These are phyloP conservation scores for Leucocoprinus leucothites DNA, from an alignment of 768 basidiomycete species.

Conservation along the genomic window DNA sequence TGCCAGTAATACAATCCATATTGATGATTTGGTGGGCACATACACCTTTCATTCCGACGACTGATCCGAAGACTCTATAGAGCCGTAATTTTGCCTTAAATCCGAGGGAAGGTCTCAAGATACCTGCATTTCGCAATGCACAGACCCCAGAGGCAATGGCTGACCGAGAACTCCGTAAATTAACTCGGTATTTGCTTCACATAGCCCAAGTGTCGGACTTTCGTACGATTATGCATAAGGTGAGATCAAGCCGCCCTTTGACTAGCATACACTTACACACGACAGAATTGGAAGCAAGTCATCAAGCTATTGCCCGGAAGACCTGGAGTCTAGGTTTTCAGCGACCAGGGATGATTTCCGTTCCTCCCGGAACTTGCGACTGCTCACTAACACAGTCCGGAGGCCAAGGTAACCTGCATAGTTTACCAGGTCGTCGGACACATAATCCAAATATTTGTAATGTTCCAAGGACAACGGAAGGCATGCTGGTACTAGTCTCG, in stretches of 20 bases:
- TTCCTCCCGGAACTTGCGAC: neutral
- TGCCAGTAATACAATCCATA: conserved; percentile 76
- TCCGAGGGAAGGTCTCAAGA: conserved; percentile 79
- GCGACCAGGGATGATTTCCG: neutral
- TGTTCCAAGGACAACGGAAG: too few relatives aligned
- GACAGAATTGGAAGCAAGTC: conserved; percentile 50
- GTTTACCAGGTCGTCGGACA: too few relatives aligned
- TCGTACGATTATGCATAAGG: conserved; percentile 63
- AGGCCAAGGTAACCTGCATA: neutral
- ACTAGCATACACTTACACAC: neutral
- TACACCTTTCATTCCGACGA: neutral
- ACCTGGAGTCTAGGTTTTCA: neutral
- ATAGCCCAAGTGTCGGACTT: conserved; percentile 63
- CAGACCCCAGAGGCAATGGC: conserved; percentile 60
- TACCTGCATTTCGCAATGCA: conserved; percentile 77
- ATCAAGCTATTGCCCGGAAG: conserved; percentile 34
- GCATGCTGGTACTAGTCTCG: too few relatives aligned
- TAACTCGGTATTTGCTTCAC: conserved; percentile 63
- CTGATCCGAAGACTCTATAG: conserved; percentile 26
- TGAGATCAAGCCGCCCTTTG: conserved; percentile 24
- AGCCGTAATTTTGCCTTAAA: conserved; percentile 88
- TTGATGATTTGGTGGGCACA: conserved; percentile 72
- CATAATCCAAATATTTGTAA: too few relatives aligned
- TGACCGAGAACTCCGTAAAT: conserved; percentile 67
- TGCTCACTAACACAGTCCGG: neutral